Conservation (phyloP, 345 rosid genomes). For the Salix caprea region DNA sequence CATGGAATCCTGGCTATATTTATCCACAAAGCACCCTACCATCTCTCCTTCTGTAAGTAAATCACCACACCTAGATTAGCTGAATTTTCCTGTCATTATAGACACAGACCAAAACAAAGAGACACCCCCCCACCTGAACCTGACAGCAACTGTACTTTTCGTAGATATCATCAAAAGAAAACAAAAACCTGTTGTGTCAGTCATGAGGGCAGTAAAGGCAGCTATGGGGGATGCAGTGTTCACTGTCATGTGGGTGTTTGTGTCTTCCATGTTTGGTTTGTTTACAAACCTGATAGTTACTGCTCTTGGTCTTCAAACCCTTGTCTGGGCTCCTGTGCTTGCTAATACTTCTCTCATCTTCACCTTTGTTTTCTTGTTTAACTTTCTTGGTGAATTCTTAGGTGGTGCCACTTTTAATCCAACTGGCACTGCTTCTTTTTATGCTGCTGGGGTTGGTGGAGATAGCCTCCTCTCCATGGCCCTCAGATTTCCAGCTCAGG, state of each 20-base stretch:
- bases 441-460: slow-evolving; percentile 70
- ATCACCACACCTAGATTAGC: background rate
- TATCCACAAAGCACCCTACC: background rate
- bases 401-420: slow-evolving; percentile 98
- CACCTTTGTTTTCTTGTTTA: slow-evolving; percentile 56
- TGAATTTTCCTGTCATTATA: background rate
- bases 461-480: slow-evolving; percentile 83
- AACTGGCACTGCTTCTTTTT: slow-evolving; percentile 74
- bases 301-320: slow-evolving; percentile 42
- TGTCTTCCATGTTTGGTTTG: slow-evolving; percentile 56
- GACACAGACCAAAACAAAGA: background rate
- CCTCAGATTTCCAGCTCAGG: slow-evolving; percentile 73
- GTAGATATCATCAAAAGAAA: background rate
- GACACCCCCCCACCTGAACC: background rate
- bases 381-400: slow-evolving; percentile 44
- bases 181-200: background rate
- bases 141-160: background rate
- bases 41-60: background rate
- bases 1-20: background rate
- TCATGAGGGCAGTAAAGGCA: slow-evolving; percentile 58
- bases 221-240: slow-evolving; percentile 62
- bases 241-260: slow-evolving; percentile 73
- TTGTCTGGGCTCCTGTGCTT: slow-evolving; percentile 45
- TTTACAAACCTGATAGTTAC: slow-evolving; percentile 49
- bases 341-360: slow-evolving; percentile 58